A percentile compares a stretch with the other conserved stretches of the same genome.
These are phyloP conservation scores for Amorphotheca resinae DNA, from an alignment of 495 filamentous ascomycete species.

Conservation along the genomic window DNA sequence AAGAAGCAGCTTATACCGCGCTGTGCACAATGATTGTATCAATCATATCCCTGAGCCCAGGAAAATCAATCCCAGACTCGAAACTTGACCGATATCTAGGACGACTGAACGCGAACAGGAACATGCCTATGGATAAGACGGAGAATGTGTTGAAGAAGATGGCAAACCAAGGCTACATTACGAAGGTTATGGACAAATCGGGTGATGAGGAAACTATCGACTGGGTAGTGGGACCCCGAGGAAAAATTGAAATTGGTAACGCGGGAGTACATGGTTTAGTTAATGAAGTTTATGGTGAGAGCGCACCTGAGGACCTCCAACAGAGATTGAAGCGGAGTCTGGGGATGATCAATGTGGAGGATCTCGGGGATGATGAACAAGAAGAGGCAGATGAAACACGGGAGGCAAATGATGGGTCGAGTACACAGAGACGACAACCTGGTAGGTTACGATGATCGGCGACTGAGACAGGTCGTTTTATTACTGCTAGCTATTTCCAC, in stretches of 20 bases:
- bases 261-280: constrained; percentile 60
- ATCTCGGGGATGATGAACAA: constrained; percentile 25
- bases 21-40: constrained; percentile 70
- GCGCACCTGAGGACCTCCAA: constrained; percentile 36
- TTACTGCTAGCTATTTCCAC: no score
- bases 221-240: constrained; percentile 70
- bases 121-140: constrained; percentile 64
- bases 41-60: constrained; percentile 55
- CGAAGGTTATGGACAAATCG: constrained; percentile 53
- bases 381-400: constrained; percentile 20
- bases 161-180: constrained; percentile 70
- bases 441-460: constrained; percentile 9
- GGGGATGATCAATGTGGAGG: constrained; percentile 29
- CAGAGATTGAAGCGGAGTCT: constrained; percentile 40
- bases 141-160: constrained; percentile 64
- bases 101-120: constrained; percentile 62
- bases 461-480: no score
- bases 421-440: constrained; percentile 1
- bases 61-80: constrained; percentile 57
- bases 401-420: constrained; percentile 9
- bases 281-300: constrained; percentile 40
- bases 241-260: constrained; percentile 73
- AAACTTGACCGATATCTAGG: constrained; percentile 61
- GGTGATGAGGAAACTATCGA: constrained; percentile 63
- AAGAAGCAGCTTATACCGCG: constrained; percentile 67